Percentiles rank a stretch among this genome's conserved stretches.
phyloP scores from a whole-genome alignment of 306 rosid genomes.

The Quercus parvula region DNA sequence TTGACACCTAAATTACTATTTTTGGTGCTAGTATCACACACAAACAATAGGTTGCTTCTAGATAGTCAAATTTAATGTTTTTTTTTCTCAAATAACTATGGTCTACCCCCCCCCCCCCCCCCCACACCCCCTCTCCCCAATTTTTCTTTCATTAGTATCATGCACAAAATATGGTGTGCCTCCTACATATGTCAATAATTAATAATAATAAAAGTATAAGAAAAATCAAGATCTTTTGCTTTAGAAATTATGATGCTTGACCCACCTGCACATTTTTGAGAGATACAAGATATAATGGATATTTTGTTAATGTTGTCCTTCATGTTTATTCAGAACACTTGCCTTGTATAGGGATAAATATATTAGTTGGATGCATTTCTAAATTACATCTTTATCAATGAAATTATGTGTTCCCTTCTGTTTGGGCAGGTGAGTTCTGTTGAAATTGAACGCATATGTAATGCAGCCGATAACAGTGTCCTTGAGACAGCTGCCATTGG shows the following conservation, averaged over 20 bases:
- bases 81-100: no score
- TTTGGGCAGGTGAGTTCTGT: constrained; percentile 84
- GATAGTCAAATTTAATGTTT: no score
- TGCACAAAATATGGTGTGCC: no score
- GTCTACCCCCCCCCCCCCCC: no score
- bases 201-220: no score
- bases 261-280: not conserved
- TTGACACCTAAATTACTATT: no score
- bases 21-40: no score
- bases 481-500: constrained; percentile 96
- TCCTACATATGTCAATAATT: no score
- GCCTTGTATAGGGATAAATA: not conserved
- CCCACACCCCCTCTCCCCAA: no score
- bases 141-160: no score
- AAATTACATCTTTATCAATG: not conserved
- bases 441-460: constrained; percentile 94
- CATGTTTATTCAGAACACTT: not conserved
- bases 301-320: not conserved
- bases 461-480: constrained; percentile 50
- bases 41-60: no score
- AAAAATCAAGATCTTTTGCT: not conserved
- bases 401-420: constrained; percentile 5
- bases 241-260: not conserved
- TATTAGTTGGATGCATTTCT: not conserved
- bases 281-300: not conserved